Percentiles rank a stretch among this genome's conserved stretches.
phyloP scores from a whole-genome alignment of 768 basidiomycete species.

The Pholiota microspora region DNA sequence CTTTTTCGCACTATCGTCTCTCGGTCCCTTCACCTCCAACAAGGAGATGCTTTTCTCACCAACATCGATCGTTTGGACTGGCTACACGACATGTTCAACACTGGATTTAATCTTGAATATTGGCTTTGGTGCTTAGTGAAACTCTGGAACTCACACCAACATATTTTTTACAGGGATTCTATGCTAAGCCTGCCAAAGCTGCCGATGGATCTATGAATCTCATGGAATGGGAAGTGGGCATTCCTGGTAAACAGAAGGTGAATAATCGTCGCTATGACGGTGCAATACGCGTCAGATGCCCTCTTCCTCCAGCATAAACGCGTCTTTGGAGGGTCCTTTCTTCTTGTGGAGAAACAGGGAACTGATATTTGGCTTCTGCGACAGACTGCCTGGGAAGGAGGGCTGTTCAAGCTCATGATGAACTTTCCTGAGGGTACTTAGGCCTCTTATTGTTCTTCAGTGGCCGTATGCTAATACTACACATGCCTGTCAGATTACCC shows the following conservation, averaged over 20 bases:
- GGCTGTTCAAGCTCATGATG: conserved; percentile 93
- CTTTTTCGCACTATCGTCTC: neutral
- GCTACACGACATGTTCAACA: neutral
- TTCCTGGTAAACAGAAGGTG: conserved; percentile 89
- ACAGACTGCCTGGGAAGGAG: conserved; percentile 96
- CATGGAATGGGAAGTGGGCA: conserved; percentile 98
- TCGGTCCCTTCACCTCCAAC: neutral
- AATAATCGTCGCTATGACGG: conserved; percentile 30
- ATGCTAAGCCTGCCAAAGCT: conserved; percentile 88
- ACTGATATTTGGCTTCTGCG: conserved; percentile 8
- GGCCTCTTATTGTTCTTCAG: neutral
- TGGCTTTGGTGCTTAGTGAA: neutral
- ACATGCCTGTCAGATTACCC: conserved; percentile 67
- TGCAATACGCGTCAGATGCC: conserved; percentile 14
- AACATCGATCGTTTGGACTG: neutral
- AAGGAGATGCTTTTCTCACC: conserved; percentile 7
- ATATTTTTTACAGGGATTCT: conserved; percentile 76
- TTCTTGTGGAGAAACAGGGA: neutral
- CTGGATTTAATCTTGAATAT: neutral
- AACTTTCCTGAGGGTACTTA: conserved; percentile 88
- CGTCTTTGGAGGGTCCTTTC: conserved; percentile 1
- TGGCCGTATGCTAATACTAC: neutral
- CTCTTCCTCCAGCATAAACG: conserved; percentile 11
- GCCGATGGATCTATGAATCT: conserved; percentile 94
- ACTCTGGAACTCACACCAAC: neutral